Base-by-base conservation (phyloP, 345 rosid species). In the Corchorus capsularis region DNA sequence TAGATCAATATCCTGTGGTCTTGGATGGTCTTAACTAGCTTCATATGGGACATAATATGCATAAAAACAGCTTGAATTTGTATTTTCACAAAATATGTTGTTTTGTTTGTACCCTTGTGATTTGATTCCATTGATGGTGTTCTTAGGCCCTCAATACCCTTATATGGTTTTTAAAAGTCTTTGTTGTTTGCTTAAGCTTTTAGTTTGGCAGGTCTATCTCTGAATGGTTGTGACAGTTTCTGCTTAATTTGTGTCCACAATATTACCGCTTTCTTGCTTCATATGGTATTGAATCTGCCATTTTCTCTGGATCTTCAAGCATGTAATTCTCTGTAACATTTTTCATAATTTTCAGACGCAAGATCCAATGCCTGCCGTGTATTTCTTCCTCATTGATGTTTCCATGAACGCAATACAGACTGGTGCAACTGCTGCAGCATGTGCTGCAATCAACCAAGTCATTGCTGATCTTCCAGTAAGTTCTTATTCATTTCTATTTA, bases 361-460 rank as follows among this genome's bases (percentile, higher is more conserved):
- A 73, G 99, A 95, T 77, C 98, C 99, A 69, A 93, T 95, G 99
- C 98, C 94, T 14, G 93, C 95, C 15, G 97, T 94, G 32, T 93
- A 87, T 81, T 93, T 94, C 89, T 93, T 93, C 82, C 95, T 93
- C 68, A 83, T 95, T 83, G 99, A 95, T 85, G 99, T 95, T 76
- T 93, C 98, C 50, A 87, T 91, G 94, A 90, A 91, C 88, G 97
- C 97, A 19, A 72, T 95, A 77, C 97, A 93, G 84, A 95, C 92
- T 47, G 96, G 98, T 82, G 98, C 98, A 76, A 90, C 98, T 79
- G 98, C 99, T 77, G 97, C 98, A 62, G 95, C 99, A 76, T 93
- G 98, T 85, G 87, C 93, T 83, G 95, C 98, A 65, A 89, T 94
- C 79, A 90, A 74, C 83, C 97, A 95, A 93, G 97, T 95, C 71